A percentile compares a stretch with the other conserved stretches of the same genome.
These are phyloP conservation scores for Picea abies DNA, from an alignment of 83 land plant species.

Conservation along the genomic window DNA sequence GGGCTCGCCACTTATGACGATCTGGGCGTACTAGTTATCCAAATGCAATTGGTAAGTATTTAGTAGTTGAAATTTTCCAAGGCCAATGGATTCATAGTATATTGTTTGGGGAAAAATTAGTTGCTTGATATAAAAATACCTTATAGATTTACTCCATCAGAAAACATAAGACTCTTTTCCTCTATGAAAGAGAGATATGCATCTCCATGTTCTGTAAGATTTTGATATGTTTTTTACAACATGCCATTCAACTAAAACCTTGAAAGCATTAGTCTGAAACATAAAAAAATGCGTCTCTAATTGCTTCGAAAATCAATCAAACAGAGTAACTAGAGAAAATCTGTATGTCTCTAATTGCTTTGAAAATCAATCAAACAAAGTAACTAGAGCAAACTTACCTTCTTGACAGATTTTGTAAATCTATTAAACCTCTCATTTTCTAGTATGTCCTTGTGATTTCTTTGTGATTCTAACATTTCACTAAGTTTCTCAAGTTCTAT, in stretches of 20 bases:
- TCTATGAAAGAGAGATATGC: slow-evolving; percentile 34
- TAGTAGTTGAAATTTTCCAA: background rate
- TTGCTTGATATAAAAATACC: slow-evolving; percentile 15
- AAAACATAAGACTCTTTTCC: slow-evolving; percentile 30
- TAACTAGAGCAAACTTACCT: slow-evolving; percentile 14
- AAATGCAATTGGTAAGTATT: background rate
- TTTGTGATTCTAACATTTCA: slow-evolving; percentile 9
- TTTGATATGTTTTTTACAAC: slow-evolving; percentile 19
- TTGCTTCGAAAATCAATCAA: background rate
- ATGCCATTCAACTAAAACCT: slow-evolving; percentile 17
- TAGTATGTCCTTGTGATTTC: slow-evolving; percentile 20
- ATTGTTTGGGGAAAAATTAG: background rate
- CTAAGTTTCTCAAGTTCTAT: slow-evolving; percentile 20
- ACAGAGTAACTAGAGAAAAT: background rate
- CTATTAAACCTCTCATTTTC: slow-evolving; percentile 27
- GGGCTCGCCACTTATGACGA: slow-evolving; percentile 35
- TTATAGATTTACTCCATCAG: slow-evolving; percentile 33
- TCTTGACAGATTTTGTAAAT: slow-evolving; percentile 18
- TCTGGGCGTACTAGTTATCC: slow-evolving; percentile 26
- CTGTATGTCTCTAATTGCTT: too few relatives aligned
- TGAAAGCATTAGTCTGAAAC: background rate
- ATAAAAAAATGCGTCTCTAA: background rate
- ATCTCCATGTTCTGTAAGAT: slow-evolving; percentile 34
- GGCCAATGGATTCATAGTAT: background rate
- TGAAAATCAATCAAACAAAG: background rate